Base-by-base conservation (phyloP, 2,329 filamentous ascomycete genomes). In the Cladosporium sp. region DNA sequence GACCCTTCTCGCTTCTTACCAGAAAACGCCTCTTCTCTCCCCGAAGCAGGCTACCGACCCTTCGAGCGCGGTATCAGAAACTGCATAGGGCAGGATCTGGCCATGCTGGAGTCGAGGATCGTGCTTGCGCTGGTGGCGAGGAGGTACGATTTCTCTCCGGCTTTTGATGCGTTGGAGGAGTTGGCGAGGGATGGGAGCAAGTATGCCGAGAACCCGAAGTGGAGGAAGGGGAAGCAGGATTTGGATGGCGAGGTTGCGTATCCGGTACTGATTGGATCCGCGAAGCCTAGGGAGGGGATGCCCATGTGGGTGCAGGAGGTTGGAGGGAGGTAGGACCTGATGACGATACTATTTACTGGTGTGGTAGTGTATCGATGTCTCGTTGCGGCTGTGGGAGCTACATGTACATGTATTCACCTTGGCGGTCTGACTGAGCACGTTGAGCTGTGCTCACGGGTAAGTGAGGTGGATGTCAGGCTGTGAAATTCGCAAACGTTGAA, bases 21-120 rank as follows among this genome's bases (percentile, higher is more conserved):
- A 1, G 63, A 66, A 26, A 70, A 69, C 48, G 39, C 65, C 1
- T 58, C 66, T 7, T 69, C 79, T 67, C 70, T 78, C 18, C 69
- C 74, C 39, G 78, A 81, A 58, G 80, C 81, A 63, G 81, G 83
- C 0, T 88, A 79, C 77, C 78, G 84, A 11, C 77, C 82, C 0
- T 88, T 88, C 70, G 83, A 85, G 69, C 75, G 79, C 54, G 85
- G 85, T 0, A 78, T 81, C 1, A 72, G 85, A 25, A 82, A 81
- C 62, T 88, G 85, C 68, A 78, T 87, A 16, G 85, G 84, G 0
- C 83, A 86, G 70, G 81, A 83, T 65, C 75, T 86, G 54, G 84
- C 81, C 0, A 78, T 82, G 73, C 71, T 84, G 8, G 84, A 87
- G 73, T 66, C 82, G 43, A 80, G 80, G 66, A 76, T 84, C 65